A percentile compares a stretch with the other conserved stretches of the same genome.
Conservation (phyloP, 306 rosid species). For the Abrus pulchellus region DNA sequence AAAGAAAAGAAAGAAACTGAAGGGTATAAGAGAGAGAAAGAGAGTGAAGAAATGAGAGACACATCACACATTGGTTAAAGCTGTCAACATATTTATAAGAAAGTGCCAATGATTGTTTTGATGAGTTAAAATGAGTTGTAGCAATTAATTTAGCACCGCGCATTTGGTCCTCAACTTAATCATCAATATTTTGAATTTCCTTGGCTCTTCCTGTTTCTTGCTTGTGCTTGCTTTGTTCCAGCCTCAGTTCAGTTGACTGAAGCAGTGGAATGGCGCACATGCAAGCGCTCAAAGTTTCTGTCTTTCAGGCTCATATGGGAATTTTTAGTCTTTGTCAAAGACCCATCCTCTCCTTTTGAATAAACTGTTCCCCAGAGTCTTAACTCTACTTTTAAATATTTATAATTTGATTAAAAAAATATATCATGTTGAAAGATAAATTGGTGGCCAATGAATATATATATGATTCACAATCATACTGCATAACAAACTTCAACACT, state of each 20-base stretch:
- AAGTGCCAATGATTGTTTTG: conserved; percentile 54
- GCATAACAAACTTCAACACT: too few species aligned
- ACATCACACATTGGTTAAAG: neutral
- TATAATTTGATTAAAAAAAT: too few species aligned
- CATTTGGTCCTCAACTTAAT: conserved; percentile 40
- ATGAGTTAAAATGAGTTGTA: conserved; percentile 42
- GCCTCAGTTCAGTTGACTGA: conserved; percentile 42
- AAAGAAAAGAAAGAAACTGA: neutral
- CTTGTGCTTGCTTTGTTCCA: conserved; percentile 32
- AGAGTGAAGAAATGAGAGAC: neutral
- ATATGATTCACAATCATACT: too few species aligned
- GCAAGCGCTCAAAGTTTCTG: conserved; percentile 48
- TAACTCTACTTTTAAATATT: too few species aligned
- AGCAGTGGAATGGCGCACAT: conserved; percentile 60
- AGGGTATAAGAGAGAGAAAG: conserved; percentile 14
- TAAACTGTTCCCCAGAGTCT: neutral
- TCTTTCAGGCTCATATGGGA: neutral
- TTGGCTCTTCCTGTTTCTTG: conserved; percentile 18
- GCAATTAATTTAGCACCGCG: conserved; percentile 43
- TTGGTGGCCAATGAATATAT: neutral
- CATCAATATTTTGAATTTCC: conserved; percentile 43
- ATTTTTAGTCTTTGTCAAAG: neutral
- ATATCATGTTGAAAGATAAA: neutral
- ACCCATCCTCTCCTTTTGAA: too few species aligned
- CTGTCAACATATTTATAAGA: conserved; percentile 44